Evolutionary conservation across 2,329 filamentous ascomycete genomes (phyloP).

Genomic region (Cercospora berteroae): DNA sequence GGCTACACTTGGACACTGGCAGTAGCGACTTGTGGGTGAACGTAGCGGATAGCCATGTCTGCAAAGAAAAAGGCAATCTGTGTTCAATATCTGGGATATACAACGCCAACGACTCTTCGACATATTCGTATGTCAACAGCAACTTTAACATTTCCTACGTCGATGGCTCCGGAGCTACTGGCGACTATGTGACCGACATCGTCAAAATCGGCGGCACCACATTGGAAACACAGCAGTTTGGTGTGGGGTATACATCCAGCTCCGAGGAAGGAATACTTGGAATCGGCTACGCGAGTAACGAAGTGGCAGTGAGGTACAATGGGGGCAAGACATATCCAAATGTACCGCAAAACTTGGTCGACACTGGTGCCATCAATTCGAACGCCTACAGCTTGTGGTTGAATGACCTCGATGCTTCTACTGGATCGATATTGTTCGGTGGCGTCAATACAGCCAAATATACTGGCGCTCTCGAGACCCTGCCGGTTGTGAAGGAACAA

Average conservation of each 20-base stretch:
- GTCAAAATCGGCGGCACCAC: constrained; percentile 58
- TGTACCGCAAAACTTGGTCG: constrained; percentile 63
- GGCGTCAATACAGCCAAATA: constrained; percentile 78
- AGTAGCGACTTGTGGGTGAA: constrained; percentile 68
- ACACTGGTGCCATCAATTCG: constrained; percentile 60
- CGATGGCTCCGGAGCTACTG: constrained; percentile 72
- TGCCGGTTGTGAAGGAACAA: constrained; percentile 56
- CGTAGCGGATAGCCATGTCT: constrained; percentile 60
- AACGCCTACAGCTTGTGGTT: constrained; percentile 69
- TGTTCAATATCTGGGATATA: constrained; percentile 68
- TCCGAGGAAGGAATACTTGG: constrained; percentile 73
- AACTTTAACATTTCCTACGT: constrained; percentile 87
- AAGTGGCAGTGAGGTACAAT: constrained; percentile 66
- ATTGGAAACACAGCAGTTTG: constrained; percentile 64
- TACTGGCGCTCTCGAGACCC: constrained; percentile 58
- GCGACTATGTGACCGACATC: constrained; percentile 78
- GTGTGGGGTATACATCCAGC: constrained; percentile 64
- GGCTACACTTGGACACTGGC: constrained; percentile 61
- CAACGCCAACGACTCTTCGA: constrained; percentile 67
- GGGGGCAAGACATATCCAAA: constrained; percentile 54
- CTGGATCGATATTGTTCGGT: constrained; percentile 73
- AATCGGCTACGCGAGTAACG: constrained; percentile 77
- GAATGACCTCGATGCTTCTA: constrained; percentile 59
- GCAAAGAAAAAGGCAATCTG: constrained; percentile 45
- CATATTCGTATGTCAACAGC: constrained; percentile 69